phyloP scores from a whole-genome alignment of 2,329 filamentous ascomycete species.

The Aspergillus phoenicis region DNA sequence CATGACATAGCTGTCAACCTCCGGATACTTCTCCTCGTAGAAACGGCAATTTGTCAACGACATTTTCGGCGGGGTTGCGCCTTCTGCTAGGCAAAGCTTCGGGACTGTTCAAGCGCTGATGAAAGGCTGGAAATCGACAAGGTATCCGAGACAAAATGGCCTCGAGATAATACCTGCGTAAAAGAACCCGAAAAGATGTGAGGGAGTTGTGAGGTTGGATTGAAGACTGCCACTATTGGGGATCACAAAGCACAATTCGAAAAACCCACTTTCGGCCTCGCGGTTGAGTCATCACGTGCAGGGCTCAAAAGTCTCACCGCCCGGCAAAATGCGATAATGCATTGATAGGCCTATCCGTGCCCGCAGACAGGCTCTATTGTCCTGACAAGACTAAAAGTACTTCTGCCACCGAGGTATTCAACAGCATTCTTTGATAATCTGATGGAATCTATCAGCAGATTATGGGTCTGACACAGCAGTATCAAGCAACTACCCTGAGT shows the following conservation, averaged over 20 bases:
- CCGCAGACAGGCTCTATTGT: not conserved
- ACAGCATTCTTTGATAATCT: no score
- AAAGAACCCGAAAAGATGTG: constrained; percentile 16
- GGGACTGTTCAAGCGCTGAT: constrained; percentile 8
- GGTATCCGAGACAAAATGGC: constrained; percentile 10
- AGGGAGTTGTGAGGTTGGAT: constrained; percentile 17
- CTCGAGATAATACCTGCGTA: constrained; percentile 6
- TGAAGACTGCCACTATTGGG: constrained; percentile 19
- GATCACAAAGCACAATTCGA: constrained; percentile 13
- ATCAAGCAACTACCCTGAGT: no score
- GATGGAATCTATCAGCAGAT: no score
- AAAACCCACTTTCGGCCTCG: constrained; percentile 41
- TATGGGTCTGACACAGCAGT: no score
- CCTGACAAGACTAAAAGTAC: no score
- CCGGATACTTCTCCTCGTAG: constrained; percentile 96
- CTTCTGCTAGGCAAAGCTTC: constrained; percentile 22
- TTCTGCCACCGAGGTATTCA: no score
- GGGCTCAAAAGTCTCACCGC: constrained; percentile 14
- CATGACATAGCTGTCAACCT: constrained; percentile 99
- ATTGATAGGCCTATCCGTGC: not conserved
- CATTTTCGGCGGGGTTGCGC: constrained; percentile 66
- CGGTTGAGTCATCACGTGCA: constrained; percentile 22
- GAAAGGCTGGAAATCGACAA: not conserved
- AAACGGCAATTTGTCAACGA: constrained; percentile 96
- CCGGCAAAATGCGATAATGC: constrained; percentile 19